Evolutionary conservation across 2,329 filamentous ascomycete species (phyloP), one percentile per base, ranked within the genome.

Genomic region (Bertia moriformis): DNA sequence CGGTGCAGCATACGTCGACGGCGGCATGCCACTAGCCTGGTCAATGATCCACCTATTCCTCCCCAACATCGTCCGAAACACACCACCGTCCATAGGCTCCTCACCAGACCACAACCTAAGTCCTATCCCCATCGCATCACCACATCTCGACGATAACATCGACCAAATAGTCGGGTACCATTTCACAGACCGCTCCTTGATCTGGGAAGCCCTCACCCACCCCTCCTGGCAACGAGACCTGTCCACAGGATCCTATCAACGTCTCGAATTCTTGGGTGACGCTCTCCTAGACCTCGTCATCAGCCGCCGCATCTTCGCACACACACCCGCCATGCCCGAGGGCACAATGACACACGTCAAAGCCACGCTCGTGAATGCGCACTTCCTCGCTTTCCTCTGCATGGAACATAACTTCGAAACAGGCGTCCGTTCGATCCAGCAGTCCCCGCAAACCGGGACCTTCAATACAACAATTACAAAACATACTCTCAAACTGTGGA

Each of bases 401-500:
- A 35, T 35, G 32, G 32, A 35, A 17, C 24, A 29, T 10, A 29
- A 29, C 24, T 10, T 10, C n/a, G 10, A 29, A n/a, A 29, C 24
- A n/a, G n/a, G n/a, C n/a, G n/a, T 29, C n/a, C 24, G 24, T n/a
- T n/a, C n/a, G n/a, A n/a, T n/a, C n/a, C n/a, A n/a, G n/a, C n/a
- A n/a, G n/a, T 10, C 10, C 10, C n/a, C 24, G 24, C 10, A 29
- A n/a, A 29, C 10, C 24, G 24, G 24, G n/a, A n/a, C 10, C 10
- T 29, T 29, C 24, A 29, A 10, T 29, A 10, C 10, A n/a, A n/a
- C 10, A 29, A 29, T n/a, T 10, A 13, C 30, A 32, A 12, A 38
- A 18, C 24, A 22, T 19, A 20, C 66, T 14, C 65, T 29, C 10
- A n/a, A 71, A 1, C 59, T 91, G 1, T 88, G 76, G 73, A 69